A percentile compares a stretch with the other conserved stretches of the same genome.
Conservation (phyloP, 202 grass and related monocot species). For the Digitaria exilis region DNA sequence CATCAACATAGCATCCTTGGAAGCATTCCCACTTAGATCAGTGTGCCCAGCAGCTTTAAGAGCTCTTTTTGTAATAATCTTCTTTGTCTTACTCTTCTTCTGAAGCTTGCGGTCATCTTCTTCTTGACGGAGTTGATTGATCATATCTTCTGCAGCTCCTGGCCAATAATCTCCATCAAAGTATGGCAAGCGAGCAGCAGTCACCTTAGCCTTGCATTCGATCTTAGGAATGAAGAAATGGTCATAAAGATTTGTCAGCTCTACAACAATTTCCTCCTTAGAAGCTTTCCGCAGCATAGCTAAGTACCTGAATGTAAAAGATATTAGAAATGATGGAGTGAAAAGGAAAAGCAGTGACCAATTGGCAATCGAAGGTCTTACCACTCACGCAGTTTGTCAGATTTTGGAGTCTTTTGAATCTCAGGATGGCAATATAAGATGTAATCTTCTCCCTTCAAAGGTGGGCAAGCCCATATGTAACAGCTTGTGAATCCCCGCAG, state of each 20-base stretch:
- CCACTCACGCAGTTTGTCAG: conserved; percentile 98
- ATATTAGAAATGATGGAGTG: conserved; percentile 36
- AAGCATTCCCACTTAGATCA: conserved; percentile 83
- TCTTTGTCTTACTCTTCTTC: conserved; percentile 95
- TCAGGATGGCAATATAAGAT: conserved; percentile 99
- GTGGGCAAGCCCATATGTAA: conserved; percentile 99
- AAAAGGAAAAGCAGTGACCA: conserved; percentile 2
- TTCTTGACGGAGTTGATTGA: conserved; percentile 93
- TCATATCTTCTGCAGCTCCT: conserved; percentile 98
- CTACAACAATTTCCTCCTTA: conserved; percentile 93
- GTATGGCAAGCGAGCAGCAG: conserved; percentile 91
- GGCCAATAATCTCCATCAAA: conserved; percentile 99
- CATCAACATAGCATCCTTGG: conserved; percentile 98
- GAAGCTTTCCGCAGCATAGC: conserved; percentile 94
- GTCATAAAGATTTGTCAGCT: conserved; percentile 93
- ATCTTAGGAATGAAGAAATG: conserved; percentile 80
- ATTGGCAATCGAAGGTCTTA: conserved; percentile 43
- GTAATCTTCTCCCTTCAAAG: conserved; percentile 99
- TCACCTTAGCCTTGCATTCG: conserved; percentile 93
- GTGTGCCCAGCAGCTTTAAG: conserved; percentile 93
- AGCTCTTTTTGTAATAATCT: conserved; percentile 89
- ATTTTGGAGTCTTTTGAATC: conserved; percentile 99
- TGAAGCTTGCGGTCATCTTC: conserved; percentile 87
- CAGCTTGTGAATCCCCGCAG: conserved; percentile 98
- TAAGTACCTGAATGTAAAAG: conserved; percentile 73